Evolutionary conservation across 1,284 basidiomycete genomes (phyloP).

Genomic region (Boletus mariae): DNA sequence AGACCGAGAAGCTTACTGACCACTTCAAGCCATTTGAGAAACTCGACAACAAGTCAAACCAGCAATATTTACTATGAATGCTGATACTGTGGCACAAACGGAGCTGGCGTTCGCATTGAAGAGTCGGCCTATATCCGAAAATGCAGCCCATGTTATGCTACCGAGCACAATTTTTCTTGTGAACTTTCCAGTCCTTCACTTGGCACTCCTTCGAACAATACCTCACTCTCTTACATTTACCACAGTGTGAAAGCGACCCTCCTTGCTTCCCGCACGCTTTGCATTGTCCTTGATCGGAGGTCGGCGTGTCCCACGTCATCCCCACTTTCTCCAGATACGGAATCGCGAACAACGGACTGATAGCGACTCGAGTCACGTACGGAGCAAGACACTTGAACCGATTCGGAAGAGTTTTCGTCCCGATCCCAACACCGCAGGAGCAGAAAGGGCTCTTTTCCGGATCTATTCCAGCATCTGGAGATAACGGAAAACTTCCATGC

Average conservation of each 20-base stretch:
- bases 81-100: no score
- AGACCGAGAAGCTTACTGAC: no score
- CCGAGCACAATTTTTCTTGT: slow-evolving; percentile 30
- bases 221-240: slow-evolving; percentile 35
- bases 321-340: slow-evolving; percentile 41
- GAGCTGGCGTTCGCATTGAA: no score
- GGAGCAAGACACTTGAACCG: slow-evolving; percentile 31
- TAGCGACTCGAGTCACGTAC: slow-evolving; percentile 44
- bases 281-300: slow-evolving; percentile 12
- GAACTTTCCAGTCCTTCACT: slow-evolving; percentile 43
- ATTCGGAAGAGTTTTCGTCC: slow-evolving; percentile 29
- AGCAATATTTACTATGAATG: no score
- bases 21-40: no score
- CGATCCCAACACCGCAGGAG: slow-evolving; percentile 45
- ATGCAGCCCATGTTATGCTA: not conserved
- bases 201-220: slow-evolving; percentile 47
- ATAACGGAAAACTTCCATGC: slow-evolving; percentile 31
- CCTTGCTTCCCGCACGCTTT: slow-evolving; percentile 31
- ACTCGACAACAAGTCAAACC: no score
- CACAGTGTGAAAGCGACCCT: slow-evolving; percentile 27
- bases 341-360: slow-evolving; percentile 47
- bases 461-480: slow-evolving; percentile 24
- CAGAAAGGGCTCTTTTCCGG: slow-evolving; percentile 40
- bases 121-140: no score
- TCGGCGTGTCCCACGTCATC: not conserved